Conservation (phyloP, 345 rosid genomes). For the Citrus cavaleriei region DNA sequence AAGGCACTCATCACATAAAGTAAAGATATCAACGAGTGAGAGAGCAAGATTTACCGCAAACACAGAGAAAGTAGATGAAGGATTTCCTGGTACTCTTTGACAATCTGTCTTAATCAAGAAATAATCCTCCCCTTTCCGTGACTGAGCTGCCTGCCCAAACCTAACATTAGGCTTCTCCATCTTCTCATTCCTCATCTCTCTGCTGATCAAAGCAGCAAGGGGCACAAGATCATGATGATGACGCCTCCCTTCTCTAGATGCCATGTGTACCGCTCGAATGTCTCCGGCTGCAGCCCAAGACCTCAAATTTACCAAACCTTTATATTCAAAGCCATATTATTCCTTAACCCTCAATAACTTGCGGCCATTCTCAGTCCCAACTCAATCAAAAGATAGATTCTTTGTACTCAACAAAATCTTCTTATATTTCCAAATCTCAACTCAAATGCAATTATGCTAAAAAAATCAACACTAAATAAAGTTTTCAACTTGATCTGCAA, state of each 20-base stretch:
- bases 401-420: conserved; percentile 4
- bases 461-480: conserved; percentile 4
- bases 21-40: neutral
- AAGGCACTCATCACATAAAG: neutral
- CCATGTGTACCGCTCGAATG: conserved; percentile 36
- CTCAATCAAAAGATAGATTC: neutral
- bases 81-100: conserved; percentile 58
- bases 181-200: conserved; percentile 66
- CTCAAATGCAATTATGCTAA: conserved; percentile 8
- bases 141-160: conserved; percentile 72
- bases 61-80: conserved; percentile 64
- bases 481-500: conserved; percentile 38
- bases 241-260: conserved; percentile 57
- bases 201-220: conserved; percentile 69
- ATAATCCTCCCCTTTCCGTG: conserved; percentile 89
- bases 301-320: conserved; percentile 21
- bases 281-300: conserved; percentile 10
- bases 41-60: conserved; percentile 54
- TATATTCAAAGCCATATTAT: conserved; percentile 17
- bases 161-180: conserved; percentile 75
- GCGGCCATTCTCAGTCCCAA: neutral
- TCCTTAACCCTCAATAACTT: conserved; percentile 2
- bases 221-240: conserved; percentile 60
- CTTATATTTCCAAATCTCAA: conserved; percentile 7
- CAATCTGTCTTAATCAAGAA: conserved; percentile 66